Percentiles rank a stretch among this genome's conserved stretches.
Evolutionary conservation across 2,329 filamentous ascomycete species (phyloP).

Genomic region (Elsinoe australis): DNA sequence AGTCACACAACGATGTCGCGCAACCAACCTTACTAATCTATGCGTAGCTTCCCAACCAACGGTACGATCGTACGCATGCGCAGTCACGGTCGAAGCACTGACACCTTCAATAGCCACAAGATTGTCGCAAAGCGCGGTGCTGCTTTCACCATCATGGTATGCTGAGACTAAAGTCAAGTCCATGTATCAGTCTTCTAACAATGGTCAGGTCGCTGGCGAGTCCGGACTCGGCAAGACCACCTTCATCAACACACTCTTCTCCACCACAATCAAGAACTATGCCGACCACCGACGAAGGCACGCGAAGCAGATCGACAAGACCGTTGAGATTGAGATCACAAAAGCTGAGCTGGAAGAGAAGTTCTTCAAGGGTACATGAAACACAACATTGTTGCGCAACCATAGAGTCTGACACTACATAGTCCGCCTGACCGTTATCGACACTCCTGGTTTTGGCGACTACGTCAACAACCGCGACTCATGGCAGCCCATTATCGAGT

Average conservation of each 20-base stretch:
- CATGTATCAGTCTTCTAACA: slow-evolving; percentile 25
- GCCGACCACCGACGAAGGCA: slow-evolving; percentile 99
- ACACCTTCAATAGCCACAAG: slow-evolving; percentile 50
- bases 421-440: slow-evolving; percentile 98
- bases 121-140: slow-evolving; percentile 79
- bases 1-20: slow-evolving; percentile 31
- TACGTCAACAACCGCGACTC: slow-evolving; percentile 99
- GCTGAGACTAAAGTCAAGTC: slow-evolving; percentile 22
- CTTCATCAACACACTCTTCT: slow-evolving; percentile 99
- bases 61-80: slow-evolving; percentile 38
- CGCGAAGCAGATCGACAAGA: slow-evolving; percentile 99
- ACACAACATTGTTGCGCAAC: background rate
- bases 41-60: slow-evolving; percentile 59
- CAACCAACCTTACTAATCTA: slow-evolving; percentile 30
- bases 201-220: slow-evolving; percentile 81
- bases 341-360: slow-evolving; percentile 99
- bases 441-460: slow-evolving; percentile 97
- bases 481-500: slow-evolving; percentile 99
- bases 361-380: slow-evolving; percentile 88
- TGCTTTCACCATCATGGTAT: slow-evolving; percentile 98
- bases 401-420: slow-evolving; percentile 22
- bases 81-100: slow-evolving; percentile 25
- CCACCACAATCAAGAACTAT: slow-evolving; percentile 99
- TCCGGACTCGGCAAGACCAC: slow-evolving; percentile 98
- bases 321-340: slow-evolving; percentile 99